Conservation (phyloP, 768 basidiomycete genomes). For the Xerocomellus amylosporus region DNA sequence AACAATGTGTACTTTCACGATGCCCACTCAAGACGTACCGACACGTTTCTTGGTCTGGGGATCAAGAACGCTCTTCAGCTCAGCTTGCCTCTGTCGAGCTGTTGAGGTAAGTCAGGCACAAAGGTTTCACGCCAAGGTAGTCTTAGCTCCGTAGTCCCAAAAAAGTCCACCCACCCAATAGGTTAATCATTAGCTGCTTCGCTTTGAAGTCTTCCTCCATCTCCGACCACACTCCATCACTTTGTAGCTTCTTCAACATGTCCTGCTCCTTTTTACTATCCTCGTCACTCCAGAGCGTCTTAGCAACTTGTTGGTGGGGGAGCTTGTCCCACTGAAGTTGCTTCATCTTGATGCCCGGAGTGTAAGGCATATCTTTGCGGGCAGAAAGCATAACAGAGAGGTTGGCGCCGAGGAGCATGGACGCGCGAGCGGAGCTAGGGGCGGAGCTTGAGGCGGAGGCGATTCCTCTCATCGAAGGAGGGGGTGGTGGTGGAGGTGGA, state of each 20-base stretch:
- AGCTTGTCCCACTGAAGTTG: constrained; percentile 99
- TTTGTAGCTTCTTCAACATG: constrained; percentile 77
- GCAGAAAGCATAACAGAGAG: constrained; percentile 53
- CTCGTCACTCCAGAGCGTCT: constrained; percentile 84
- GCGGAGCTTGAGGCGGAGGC: constrained; percentile 37
- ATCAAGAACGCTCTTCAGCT: constrained; percentile 88
- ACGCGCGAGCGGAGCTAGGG: constrained; percentile 53
- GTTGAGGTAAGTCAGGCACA: constrained; percentile 13
- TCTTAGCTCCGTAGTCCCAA: neutral
- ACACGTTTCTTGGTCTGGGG: constrained; percentile 90
- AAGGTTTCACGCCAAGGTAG: neutral
- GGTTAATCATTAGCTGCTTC: constrained; percentile 87
- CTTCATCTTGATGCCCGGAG: constrained; percentile 91
- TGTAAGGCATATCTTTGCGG: constrained; percentile 83
- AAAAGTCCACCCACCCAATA: constrained; percentile 60
- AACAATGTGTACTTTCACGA: neutral
- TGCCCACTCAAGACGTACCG: constrained; percentile 52
- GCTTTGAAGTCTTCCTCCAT: constrained; percentile 99
- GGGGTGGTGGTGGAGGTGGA: constrained; percentile 21
- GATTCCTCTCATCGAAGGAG: constrained; percentile 27
- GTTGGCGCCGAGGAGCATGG: constrained; percentile 57
- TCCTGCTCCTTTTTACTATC: constrained; percentile 63
- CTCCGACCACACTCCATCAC: constrained; percentile 87
- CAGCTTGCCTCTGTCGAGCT: constrained; percentile 84
- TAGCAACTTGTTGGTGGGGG: constrained; percentile 79